Evolutionary conservation across 345 rosid genomes (phyloP), one percentile per base, ranked within the genome.

Genomic region (Bruguiera parviflora): DNA sequence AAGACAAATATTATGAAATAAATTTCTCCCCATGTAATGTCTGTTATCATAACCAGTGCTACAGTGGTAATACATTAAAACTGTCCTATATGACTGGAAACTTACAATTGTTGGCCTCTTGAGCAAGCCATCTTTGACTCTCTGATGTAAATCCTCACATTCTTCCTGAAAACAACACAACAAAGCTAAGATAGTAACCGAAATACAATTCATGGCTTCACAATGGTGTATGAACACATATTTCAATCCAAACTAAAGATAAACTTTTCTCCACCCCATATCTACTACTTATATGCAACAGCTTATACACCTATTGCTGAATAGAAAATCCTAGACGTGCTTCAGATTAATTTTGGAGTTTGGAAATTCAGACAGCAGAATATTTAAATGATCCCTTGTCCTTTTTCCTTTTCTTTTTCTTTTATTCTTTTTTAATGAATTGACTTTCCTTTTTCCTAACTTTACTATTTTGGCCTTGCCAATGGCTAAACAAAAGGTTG

Each of bases 41-140:
- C 18, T 37, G 27, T 49, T 64, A 56, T 32, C 6, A 21, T 10
- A 43, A 46, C 24, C n/a, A 63, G 22, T 25, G 29, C n/a, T 51
- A 58, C 18, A 53, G 31, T 53, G 60, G 46, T 49, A 35, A 37
- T 20, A 47, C 13, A 58, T 28, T 27, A 58, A 51, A 61, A 51
- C 16, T 49, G 53, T 22, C 27, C 61, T 56, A 67, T 62, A 35
- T 20, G 55, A 63, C 18, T 24, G 27, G 32, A 57, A 84, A 80
- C 96, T 82, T 85, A 92, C 96, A 79, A 87, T 31, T 27, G 91
- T 82, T 58, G 80, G 89, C 78, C 81, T 87, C 80, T 84, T 84
- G 49, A 82, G 84, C 72, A 77, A 75, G 46, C 87, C 87, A 64
- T 73, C 79, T 63, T 78, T 83, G 25, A 91, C 69, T 69, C 90